A percentile compares a stretch with the other conserved stretches of the same genome.
Conservation (phyloP, 2,329 filamentous ascomycete species). For the Cordyceps cicadae region DNA sequence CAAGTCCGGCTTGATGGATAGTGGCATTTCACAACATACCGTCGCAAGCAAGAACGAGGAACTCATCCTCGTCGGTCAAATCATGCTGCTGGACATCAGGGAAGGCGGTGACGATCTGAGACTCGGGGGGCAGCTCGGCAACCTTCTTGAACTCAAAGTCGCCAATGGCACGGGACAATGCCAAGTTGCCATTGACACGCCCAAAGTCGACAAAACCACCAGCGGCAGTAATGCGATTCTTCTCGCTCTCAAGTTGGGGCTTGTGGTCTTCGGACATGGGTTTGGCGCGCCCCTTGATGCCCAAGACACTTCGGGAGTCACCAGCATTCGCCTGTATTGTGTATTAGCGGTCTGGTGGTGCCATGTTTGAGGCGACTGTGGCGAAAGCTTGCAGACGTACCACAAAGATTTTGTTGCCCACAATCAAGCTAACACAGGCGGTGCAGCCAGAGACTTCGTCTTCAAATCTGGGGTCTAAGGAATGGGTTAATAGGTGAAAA, state of each 20-base stretch:
- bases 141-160: slow-evolving; percentile 99
- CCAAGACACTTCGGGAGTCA: slow-evolving; percentile 89
- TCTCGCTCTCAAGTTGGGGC: slow-evolving; percentile 96
- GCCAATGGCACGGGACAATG: slow-evolving; percentile 91
- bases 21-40: slow-evolving; percentile 46
- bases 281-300: slow-evolving; percentile 94
- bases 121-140: slow-evolving; percentile 90
- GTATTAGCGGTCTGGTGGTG: slow-evolving; percentile 9
- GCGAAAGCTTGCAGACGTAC: slow-evolving; percentile 50
- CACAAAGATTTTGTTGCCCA: slow-evolving; percentile 85
- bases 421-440: slow-evolving; percentile 82
- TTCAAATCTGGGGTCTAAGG: slow-evolving; percentile 84
- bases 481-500: background rate
- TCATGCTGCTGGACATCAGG: slow-evolving; percentile 92
- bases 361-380: background rate
- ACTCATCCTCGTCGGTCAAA: slow-evolving; percentile 87
- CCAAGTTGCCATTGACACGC: slow-evolving; percentile 95
- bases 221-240: slow-evolving; percentile 88
- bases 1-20: background rate
- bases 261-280: slow-evolving; percentile 99
- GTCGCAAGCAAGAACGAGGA: slow-evolving; percentile 85
- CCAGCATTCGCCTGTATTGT: slow-evolving; percentile 77
- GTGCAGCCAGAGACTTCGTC: slow-evolving; percentile 98
- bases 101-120: slow-evolving; percentile 95
- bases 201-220: slow-evolving; percentile 98